These are phyloP conservation scores for Wickerhamomyces chambardii DNA, from an alignment of 805 yeast genomes.

Conservation along the genomic window DNA sequence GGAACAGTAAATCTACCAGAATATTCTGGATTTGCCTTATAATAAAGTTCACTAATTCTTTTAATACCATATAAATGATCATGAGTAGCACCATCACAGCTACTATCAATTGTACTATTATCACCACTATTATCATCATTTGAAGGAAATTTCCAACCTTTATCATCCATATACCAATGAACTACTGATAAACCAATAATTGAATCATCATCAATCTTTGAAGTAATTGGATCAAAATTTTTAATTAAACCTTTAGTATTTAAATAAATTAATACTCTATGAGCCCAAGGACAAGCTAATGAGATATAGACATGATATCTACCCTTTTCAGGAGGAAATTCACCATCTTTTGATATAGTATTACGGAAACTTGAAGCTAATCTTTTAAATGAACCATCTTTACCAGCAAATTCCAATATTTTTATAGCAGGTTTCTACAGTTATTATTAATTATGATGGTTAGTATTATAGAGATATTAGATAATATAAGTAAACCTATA, in stretches of 20 bases:
- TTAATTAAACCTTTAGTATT: constrained; percentile 63
- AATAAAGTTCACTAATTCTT: constrained; percentile 65
- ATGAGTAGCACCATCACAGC: constrained; percentile 32
- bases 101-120: too few relatives aligned
- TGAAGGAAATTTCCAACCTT: constrained; percentile 82
- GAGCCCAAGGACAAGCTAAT: constrained; percentile 94
- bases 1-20: constrained; percentile 88
- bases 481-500: too few relatives aligned
- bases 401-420: constrained; percentile 39
- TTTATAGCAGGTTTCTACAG: constrained; percentile 20
- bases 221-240: constrained; percentile 23
- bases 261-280: constrained; percentile 69
- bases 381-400: constrained; percentile 49
- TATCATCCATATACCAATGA: constrained; percentile 80
- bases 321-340: constrained; percentile 63
- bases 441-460: neutral
- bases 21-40: constrained; percentile 67
- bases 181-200: constrained; percentile 69
- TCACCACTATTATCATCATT: constrained; percentile 28
- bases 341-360: constrained; percentile 47
- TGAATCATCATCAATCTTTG: constrained; percentile 23
- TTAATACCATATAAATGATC: constrained; percentile 53
- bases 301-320: constrained; percentile 87
- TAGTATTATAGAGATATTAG: neutral
- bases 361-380: constrained; percentile 53